Evolutionary conservation across 495 filamentous ascomycete species (phyloP), one percentile per base, ranked within the genome.

Genomic region (Aspergillus saccharolyticus): DNA sequence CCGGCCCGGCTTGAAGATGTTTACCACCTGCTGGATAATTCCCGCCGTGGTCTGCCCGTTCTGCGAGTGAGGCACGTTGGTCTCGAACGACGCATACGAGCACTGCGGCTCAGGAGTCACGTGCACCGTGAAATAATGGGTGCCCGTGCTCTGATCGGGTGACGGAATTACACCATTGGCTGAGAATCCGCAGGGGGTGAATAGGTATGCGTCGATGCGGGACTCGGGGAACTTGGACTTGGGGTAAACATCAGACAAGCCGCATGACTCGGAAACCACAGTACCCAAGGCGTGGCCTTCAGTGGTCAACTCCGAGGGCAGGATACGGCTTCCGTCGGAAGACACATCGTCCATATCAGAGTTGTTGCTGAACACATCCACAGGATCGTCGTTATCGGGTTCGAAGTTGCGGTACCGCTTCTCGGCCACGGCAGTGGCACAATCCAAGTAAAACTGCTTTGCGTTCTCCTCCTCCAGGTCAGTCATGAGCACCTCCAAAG

Each of bases 81-180:
- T 97, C 79, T 99, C 95, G 66, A 99, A 99, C 4, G 91, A 96
- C 16, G 95, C 95, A 66, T 96, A 99, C n/a, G 91, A 96, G 79
- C 93, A 99, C 66, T 95, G 84, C 30, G 94, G 89, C 78, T 99
- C 95, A 0, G 95, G 95, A 0, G 95, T 99, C 57, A 99, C 95
- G 70, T 99, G 95, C 44, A 99, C 95, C 2, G 93, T 99, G 79
- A 96, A 99, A 73, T 99, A 99, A 74, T 97, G 90, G 17, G 87
- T 90, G 42, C 79, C 82, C 28, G 74, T 77, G 42, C 73, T 76
- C 55, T 80, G 80, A 22, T 81, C 74, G 3, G 92, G 87, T 48
- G 89, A 86, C 15, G 95, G 95, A 44, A 99, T 84, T 44, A 99
- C 91, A 50, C 90, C 95, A 63, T 99, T 99, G 75, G 95, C 95